Percentiles rank a stretch among this genome's conserved stretches.
Conservation (phyloP, 2,329 filamentous ascomycete species). For the Pseudocercospora macadamiae region DNA sequence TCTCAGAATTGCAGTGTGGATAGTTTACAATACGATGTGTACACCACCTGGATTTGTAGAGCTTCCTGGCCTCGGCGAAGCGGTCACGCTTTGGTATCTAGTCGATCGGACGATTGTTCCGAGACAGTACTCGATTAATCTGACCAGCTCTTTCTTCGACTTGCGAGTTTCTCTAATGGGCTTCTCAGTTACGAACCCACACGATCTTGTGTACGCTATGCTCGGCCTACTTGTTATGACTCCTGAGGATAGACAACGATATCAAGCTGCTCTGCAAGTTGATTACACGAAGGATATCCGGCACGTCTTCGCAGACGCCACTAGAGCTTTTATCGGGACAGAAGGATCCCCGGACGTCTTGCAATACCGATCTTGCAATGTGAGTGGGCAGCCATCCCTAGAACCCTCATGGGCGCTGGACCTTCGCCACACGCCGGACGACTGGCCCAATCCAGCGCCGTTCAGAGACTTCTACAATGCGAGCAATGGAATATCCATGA, state of each 20-base stretch:
- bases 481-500: background rate
- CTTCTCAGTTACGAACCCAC: background rate
- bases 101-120: background rate
- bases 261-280: background rate
- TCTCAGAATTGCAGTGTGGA: background rate
- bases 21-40: background rate
- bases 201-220: slow-evolving; percentile 7
- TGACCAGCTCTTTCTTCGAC: background rate
- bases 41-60: background rate
- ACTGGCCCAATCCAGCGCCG: background rate
- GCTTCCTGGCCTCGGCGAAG: background rate
- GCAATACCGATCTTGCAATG: background rate
- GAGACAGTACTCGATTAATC: background rate
- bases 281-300: background rate
- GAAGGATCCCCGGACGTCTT: background rate
- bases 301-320: slow-evolving; percentile 2
- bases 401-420: background rate
- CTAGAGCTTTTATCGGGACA: background rate
- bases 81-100: background rate
- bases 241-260: background rate
- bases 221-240: background rate
- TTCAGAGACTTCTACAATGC: background rate
- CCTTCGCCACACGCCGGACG: background rate
- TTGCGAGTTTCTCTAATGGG: background rate
- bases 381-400: background rate